A percentile compares a stretch with the other conserved stretches of the same genome.
Evolutionary conservation across 139 green algal genomes (phyloP).

Genomic region (Raphidocelis subcapitata): DNA sequence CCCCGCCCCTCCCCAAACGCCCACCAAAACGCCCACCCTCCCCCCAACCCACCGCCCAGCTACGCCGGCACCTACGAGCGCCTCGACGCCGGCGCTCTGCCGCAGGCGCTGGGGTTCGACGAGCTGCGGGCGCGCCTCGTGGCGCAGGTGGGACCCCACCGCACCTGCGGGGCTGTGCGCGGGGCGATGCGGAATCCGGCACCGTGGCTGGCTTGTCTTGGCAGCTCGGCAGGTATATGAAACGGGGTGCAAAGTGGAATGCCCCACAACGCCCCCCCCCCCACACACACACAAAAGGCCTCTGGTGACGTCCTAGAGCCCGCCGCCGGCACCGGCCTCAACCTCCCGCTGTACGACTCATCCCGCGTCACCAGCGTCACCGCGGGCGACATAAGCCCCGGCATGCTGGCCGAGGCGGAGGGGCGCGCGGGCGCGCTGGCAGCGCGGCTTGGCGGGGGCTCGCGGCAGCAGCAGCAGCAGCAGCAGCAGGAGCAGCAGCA

Average conservation of each 20-base stretch:
- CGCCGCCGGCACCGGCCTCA: slow-evolving; percentile 65
- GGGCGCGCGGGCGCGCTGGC: not conserved
- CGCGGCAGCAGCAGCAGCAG: not conserved
- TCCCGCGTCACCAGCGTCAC: slow-evolving; percentile 15
- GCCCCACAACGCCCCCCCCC: not conserved
- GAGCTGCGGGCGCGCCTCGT: slow-evolving; percentile 48
- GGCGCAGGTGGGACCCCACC: slow-evolving; percentile 11
- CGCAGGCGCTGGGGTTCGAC: slow-evolving; percentile 54
- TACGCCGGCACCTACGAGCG: slow-evolving; percentile 52
- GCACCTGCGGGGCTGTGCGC: not conserved
- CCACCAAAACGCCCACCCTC: too few species aligned
- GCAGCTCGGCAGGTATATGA: not conserved
- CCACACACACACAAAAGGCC: slow-evolving; percentile 26
- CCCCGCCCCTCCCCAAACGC: too few species aligned
- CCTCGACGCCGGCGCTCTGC: slow-evolving; percentile 53
- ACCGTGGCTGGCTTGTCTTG: not conserved
- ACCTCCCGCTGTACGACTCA: slow-evolving; percentile 56
- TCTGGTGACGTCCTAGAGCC: slow-evolving; percentile 42
- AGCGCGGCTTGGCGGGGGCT: not conserved
- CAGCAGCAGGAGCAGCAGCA: not conserved
- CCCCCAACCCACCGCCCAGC: not conserved
- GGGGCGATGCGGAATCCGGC: not conserved
- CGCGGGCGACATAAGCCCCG: slow-evolving; percentile 49
- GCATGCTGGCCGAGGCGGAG: slow-evolving; percentile 58
- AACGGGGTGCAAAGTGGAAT: not conserved